These are phyloP conservation scores for Pelargonium nanum DNA, from an alignment of 345 rosid genomes.

Conservation along the genomic window DNA sequence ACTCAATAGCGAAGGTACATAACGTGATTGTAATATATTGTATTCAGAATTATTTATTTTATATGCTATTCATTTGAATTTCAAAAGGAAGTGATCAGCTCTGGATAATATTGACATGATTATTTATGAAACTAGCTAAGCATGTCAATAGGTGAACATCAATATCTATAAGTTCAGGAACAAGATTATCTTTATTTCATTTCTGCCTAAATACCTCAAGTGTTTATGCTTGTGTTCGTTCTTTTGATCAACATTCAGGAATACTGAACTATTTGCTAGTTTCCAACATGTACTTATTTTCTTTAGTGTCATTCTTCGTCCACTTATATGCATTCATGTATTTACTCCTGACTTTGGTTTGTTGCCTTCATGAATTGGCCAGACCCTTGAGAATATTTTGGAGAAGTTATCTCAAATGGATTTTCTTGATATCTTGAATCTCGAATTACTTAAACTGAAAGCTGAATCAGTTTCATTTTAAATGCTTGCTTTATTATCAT, in stretches of 20 bases:
- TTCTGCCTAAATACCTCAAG: not conserved
- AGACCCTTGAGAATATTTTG: not conserved
- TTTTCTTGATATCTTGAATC: not conserved
- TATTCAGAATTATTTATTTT: not conserved
- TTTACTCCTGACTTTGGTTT: not conserved
- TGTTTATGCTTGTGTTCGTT: not conserved
- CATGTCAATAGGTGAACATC: not conserved
- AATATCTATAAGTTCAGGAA: too few species aligned
- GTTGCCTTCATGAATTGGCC: not conserved
- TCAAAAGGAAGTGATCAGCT: too few species aligned
- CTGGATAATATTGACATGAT: not conserved
- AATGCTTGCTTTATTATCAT: not conserved
- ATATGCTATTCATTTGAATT: too few species aligned
- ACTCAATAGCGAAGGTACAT: constrained; percentile 65
- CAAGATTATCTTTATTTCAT: too few species aligned
- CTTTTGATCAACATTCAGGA: not conserved
- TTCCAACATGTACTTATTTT: not conserved
- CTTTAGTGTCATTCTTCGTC: not conserved
- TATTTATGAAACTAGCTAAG: not conserved
- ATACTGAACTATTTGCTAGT: not conserved
- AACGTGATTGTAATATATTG: not conserved
- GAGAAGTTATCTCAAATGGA: not conserved
- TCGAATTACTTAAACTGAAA: not conserved
- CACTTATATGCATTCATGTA: not conserved
- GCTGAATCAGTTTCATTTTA: not conserved